These are phyloP conservation scores for Xerocomus minutiporus DNA, from an alignment of 1,284 basidiomycete genomes.

Conservation along the genomic window DNA sequence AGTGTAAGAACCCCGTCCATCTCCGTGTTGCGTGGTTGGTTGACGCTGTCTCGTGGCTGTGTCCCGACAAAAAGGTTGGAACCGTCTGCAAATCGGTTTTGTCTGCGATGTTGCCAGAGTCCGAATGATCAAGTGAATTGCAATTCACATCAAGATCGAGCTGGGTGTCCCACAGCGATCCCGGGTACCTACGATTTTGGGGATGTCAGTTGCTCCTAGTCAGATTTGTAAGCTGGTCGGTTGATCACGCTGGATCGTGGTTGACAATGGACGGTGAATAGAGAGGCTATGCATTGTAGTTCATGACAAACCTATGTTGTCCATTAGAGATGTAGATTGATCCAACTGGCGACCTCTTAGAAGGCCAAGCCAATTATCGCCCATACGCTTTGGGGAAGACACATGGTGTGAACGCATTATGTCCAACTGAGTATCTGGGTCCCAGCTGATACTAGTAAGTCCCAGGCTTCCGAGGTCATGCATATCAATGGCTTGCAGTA, in stretches of 20 bases:
- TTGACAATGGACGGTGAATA: neutral
- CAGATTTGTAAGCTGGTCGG: constrained; percentile 10
- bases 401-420: too few species aligned
- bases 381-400: too few species aligned
- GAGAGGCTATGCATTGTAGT: too few species aligned
- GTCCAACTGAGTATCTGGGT: too few species aligned
- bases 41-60: neutral
- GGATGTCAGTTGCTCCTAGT: constrained; percentile 35
- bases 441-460: too few species aligned
- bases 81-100: constrained; percentile 44
- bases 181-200: constrained; percentile 45
- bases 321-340: too few species aligned
- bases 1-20: constrained; percentile 32
- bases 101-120: constrained; percentile 43
- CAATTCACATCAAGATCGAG: constrained; percentile 47
- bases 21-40: neutral
- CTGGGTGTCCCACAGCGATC: constrained; percentile 41
- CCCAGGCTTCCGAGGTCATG: too few species aligned
- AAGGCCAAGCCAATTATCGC: too few species aligned
- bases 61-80: constrained; percentile 37
- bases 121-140: constrained; percentile 45
- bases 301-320: too few species aligned
- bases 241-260: constrained; percentile 15
- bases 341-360: too few species aligned
- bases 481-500: too few species aligned